Percentiles rank a stretch among this genome's conserved stretches.
phyloP scores from a whole-genome alignment of 805 yeast species.

The Candida cerambycidarum region DNA sequence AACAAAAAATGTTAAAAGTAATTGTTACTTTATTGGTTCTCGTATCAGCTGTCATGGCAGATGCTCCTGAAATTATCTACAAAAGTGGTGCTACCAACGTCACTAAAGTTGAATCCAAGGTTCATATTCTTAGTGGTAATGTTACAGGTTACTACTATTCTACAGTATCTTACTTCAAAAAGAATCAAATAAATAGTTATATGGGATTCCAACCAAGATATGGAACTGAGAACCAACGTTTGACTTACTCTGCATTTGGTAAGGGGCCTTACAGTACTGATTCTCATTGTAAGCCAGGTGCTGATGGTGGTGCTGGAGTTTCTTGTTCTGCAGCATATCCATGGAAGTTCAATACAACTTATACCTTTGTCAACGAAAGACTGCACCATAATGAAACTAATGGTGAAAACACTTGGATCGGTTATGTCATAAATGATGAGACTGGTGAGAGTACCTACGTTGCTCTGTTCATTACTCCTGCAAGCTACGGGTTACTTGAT shows the following conservation, averaged over 20 bases:
- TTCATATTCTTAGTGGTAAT: conserved; percentile 8
- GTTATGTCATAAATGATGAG: conserved; percentile 12
- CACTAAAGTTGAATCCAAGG: background rate
- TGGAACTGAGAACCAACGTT: conserved; percentile 9
- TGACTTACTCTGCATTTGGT: conserved; percentile 16
- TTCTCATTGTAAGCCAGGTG: conserved; percentile 12
- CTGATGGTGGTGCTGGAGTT: conserved; percentile 16
- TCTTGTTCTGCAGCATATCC: conserved; percentile 12
- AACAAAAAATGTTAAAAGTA: no score
- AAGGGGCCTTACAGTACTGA: conserved; percentile 7
- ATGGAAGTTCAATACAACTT: conserved; percentile 13
- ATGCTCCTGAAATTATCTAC: background rate
- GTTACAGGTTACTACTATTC: conserved; percentile 15
- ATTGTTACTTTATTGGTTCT: no score
- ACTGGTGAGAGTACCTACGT: conserved; percentile 8
- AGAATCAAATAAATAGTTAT: conserved; percentile 10
- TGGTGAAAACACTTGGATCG: conserved; percentile 16
- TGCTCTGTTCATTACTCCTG: conserved; percentile 13
- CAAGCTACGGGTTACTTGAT: conserved; percentile 7
- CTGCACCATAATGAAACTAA: background rate
- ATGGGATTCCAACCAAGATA: conserved; percentile 15
- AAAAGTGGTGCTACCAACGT: background rate
- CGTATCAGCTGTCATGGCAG: no score
- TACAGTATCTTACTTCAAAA: conserved; percentile 8
- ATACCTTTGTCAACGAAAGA: conserved; percentile 11